Evolutionary conservation across 1,139 yeast genomes (phyloP), one percentile per base, ranked within the genome.

Genomic region (Kazachstania sp.): DNA sequence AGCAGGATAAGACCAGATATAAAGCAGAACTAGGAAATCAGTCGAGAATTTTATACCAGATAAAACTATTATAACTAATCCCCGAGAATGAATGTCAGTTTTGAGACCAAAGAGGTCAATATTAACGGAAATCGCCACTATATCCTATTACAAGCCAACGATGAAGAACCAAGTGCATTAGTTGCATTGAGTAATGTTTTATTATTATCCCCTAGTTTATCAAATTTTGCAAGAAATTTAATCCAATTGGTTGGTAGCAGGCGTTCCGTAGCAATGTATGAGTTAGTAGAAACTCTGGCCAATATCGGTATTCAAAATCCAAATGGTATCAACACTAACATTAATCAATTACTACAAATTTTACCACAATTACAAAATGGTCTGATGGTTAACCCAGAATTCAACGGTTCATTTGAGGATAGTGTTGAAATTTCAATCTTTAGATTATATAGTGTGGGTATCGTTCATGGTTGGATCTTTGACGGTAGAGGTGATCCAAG

Each of bases 91-190:
- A 36, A 32, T 30, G 30, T 46, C 4, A 19, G 39, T 20, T 65
- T 62, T 49, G 59, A 58, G 31, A 65, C 67, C 2, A 68, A 65
- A 45, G 48, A 46, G 19, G 54, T 67, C 19, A 56, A 58, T 36
- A 57, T 61, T 44, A 56, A 65, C 40, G 71, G 70, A 4, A 49
- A 46, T 49, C 70, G 78, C 26, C 46, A 49, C 34, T 80, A 77
- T n/a, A 78, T 88, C 35, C 67, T 90, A n/a, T 67, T 86, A 18
- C 97, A 90, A 65, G 86, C 46, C 12, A 39, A 86, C 53, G 72
- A 67, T 42, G 86, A 88, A 58, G 97, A 96, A 0, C 95, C 96
- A 0, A 88, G 96, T 60, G 95, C 96, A 1, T 66, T 90, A 39
- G 76, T 88, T n/a, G 90, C 96, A 0, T 68, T 90, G 40, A 74